phyloP scores from a whole-genome alignment of 148 eudicot species.

The Arbutus unedo region DNA sequence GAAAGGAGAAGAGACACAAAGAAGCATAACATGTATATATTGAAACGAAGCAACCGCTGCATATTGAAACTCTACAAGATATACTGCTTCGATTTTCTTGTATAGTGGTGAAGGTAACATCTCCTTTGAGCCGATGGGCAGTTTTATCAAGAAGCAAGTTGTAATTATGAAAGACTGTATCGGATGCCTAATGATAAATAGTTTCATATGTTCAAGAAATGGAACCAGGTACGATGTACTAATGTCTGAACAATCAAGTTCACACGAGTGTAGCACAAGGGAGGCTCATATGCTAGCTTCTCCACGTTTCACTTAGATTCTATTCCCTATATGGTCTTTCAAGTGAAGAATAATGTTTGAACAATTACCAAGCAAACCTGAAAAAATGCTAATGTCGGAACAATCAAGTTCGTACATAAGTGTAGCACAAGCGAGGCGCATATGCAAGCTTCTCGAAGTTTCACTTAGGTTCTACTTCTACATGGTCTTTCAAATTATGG shows the following conservation, averaged over 20 bases:
- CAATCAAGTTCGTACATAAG: background rate
- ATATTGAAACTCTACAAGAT: background rate
- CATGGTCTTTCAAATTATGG: background rate
- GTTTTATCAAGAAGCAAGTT: background rate
- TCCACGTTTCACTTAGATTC: background rate
- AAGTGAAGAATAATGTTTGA: background rate
- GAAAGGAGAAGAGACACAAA: slow-evolving; percentile 4
- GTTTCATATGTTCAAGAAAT: background rate
- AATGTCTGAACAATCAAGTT: background rate
- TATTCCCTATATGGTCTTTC: background rate
- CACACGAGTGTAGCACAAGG: background rate
- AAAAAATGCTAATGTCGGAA: background rate
- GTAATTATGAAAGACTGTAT: background rate
- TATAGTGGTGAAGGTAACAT: background rate
- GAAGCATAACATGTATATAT: background rate
- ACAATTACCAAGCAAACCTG: background rate
- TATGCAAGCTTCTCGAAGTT: background rate
- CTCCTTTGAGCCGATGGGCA: background rate
- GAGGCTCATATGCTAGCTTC: background rate
- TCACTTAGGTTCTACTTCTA: background rate
- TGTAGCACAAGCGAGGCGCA: background rate
- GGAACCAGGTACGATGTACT: background rate
- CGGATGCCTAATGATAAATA: background rate
- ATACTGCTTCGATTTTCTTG: background rate
- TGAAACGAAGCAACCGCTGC: background rate